These are phyloP conservation scores for Collariella sp. DNA, from an alignment of 495 filamentous ascomycete genomes.

Conservation along the genomic window DNA sequence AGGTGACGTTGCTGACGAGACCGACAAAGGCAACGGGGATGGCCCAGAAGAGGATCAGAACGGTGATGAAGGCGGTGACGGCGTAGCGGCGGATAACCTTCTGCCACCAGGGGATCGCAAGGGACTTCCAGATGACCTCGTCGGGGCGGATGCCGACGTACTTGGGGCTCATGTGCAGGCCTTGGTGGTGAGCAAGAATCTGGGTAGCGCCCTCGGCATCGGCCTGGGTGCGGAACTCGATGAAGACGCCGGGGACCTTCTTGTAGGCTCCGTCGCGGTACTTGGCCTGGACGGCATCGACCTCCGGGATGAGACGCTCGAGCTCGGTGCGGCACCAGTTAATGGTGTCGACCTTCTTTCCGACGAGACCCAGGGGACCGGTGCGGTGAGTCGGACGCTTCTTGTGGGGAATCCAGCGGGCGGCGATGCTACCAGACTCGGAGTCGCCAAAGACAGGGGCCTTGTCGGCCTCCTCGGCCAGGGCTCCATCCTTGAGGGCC, in stretches of 20 bases:
- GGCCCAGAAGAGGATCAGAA: conserved; percentile 90
- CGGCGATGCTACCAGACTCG: conserved; percentile 69
- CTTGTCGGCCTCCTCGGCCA: conserved; percentile 39
- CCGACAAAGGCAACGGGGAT: conserved; percentile 86
- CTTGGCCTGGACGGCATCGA: conserved; percentile 64
- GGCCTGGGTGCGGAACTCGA: conserved; percentile 74
- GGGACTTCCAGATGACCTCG: conserved; percentile 84
- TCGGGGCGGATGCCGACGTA: conserved; percentile 77
- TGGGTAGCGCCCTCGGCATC: conserved; percentile 84
- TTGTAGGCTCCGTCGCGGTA: conserved; percentile 63
- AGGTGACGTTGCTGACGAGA: conserved; percentile 74
- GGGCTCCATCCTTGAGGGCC: conserved; percentile 59
- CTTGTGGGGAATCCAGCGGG: conserved; percentile 69
- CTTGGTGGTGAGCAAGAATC: conserved; percentile 78
- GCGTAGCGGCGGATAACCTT: conserved; percentile 60
- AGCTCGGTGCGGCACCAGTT: conserved; percentile 84
- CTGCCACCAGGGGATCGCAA: conserved; percentile 85
- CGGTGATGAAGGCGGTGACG: conserved; percentile 61
- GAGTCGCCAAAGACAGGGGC: conserved; percentile 41
- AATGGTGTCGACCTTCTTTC: conserved; percentile 92
- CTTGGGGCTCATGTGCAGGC: conserved; percentile 85
- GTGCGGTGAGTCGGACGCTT: conserved; percentile 80
- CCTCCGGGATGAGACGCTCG: conserved; percentile 67
- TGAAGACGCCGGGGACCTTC: conserved; percentile 68
- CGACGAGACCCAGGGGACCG: conserved; percentile 64